Evolutionary conservation across 2,329 filamentous ascomycete species (phyloP), one percentile per base, ranked within the genome.

Genomic region (Truncatella angustata): DNA sequence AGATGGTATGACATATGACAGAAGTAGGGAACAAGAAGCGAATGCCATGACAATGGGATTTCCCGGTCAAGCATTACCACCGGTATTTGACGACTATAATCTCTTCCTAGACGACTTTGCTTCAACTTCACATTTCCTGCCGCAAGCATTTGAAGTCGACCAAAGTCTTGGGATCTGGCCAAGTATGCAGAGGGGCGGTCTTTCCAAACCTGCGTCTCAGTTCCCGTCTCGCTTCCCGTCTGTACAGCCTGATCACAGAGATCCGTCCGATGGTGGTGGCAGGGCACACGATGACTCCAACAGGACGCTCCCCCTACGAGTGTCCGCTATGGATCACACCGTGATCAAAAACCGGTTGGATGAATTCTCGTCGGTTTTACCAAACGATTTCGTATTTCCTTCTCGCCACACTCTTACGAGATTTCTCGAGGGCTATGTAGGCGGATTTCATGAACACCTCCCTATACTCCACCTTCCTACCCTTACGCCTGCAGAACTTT

Each of bases 371-470:
- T 73, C 77, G 1, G 78, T 85, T 4, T 66, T 87, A 20, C 81
- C 84, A 0, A 73, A 70, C 49, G 82, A 84, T 58, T 90, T 90
- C 57, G 77, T 82, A 3, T 80, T 90, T 46, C 86, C 87, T 1
- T 88, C 86, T 4, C 79, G 86, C 3, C 79, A 88, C 58, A 87
- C 87, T 0, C 65, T 90, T 24, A 85, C 83, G 3, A 73, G 87
- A 30, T 90, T 89, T 56, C 68, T 90, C 28, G 85, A 87, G 53
- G 86, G 85, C 1, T 90, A 88, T 59, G 80, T 88, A 49, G 81
- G 78, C 53, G 85, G 86, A 0, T 88, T 90, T 53, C 77, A 81
- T 51, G 77, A 80, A 49, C 75, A 80, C 54, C 62, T 81, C 0
- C 78, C 78, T 0, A 77, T 90, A 55, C 71, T 90, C 24, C 87